Evolutionary conservation across 1,139 yeast species (phyloP).

Genomic region (Suhomyces terraborum): DNA sequence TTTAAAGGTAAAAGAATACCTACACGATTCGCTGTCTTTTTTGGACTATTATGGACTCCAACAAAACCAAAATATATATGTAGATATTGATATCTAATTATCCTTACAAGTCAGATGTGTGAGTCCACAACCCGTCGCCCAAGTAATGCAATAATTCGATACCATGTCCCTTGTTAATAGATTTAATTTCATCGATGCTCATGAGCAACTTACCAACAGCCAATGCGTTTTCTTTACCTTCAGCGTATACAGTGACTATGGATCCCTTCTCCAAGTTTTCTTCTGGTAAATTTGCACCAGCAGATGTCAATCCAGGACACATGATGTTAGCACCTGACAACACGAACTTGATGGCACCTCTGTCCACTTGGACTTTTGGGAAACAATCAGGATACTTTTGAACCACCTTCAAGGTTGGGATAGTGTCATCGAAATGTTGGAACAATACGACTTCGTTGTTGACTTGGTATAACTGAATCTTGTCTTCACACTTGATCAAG

Average conservation of each 20-base stretch:
- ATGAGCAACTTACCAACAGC: slow-evolving; percentile 85
- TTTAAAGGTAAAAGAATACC: slow-evolving; percentile 16
- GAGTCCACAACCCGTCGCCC: slow-evolving; percentile 88
- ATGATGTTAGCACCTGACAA: slow-evolving; percentile 92
- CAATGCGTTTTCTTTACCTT: slow-evolving; percentile 87
- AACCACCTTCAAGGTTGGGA: slow-evolving; percentile 75
- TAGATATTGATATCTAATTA: slow-evolving; percentile 6
- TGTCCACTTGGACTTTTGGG: slow-evolving; percentile 87
- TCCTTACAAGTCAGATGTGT: slow-evolving; percentile 29
- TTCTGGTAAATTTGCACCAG: slow-evolving; percentile 85
- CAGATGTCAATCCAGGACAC: slow-evolving; percentile 96
- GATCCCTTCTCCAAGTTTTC: slow-evolving; percentile 62
- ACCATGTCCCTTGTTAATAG: slow-evolving; percentile 85
- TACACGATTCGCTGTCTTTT: slow-evolving; percentile 38
- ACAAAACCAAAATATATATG: slow-evolving; percentile 28
- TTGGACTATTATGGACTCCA: slow-evolving; percentile 38
- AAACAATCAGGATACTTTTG: slow-evolving; percentile 82
- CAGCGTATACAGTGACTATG: slow-evolving; percentile 83
- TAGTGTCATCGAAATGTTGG: slow-evolving; percentile 82
- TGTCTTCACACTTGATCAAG: slow-evolving; percentile 85
- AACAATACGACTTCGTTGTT: slow-evolving; percentile 75
- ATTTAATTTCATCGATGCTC: slow-evolving; percentile 89
- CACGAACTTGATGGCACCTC: slow-evolving; percentile 96
- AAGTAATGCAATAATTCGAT: slow-evolving; percentile 81
- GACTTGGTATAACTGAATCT: slow-evolving; percentile 73